Base-by-base conservation (phyloP, 2,329 filamentous ascomycete species). In the Botryosphaeria agaves region DNA sequence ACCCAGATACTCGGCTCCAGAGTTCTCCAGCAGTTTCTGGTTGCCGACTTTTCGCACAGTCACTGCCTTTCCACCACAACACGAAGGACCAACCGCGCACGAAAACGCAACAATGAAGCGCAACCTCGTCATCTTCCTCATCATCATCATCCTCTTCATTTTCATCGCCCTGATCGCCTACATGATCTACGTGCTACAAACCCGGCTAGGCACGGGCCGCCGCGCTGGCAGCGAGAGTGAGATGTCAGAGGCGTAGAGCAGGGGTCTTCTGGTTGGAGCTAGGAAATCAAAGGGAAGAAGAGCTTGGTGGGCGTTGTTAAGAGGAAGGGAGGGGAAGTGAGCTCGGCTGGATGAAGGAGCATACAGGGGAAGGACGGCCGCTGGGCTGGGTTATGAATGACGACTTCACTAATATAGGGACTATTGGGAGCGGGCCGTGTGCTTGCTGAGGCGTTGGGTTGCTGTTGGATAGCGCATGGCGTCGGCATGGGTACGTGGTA, bases 81-180 rank as follows among this genome's bases (percentile, higher is more conserved):
- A n/a, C n/a, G n/a, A n/a, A n/a, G n/a, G n/a, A n/a, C n/a, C n/a
- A n/a, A n/a, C n/a, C n/a, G n/a, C n/a, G n/a, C n/a, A n/a, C n/a
- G n/a, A n/a, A n/a, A n/a, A n/a, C n/a, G 28, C 36, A 38, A 56
- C 30, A 27, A 64, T 64, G 60, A 49, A 61, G 47, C 57, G 59
- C 48, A 64, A 64, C 49, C 49, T 64, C 38, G 59, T 61, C 51
- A 61, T 64, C 50, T 60, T 60, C 48, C 49, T 62, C 42, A 64
- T 64, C 47, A 56, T 64, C 46, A 53, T 64, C 41, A 55, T 64
- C 46, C 60, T 64, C 42, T 62, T 64, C 52, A 51, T 63, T 43
- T 50, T 63, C 30, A 56, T 64, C 31, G 56, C 55, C 18, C 43
- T 59, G 17, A 59, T 64, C 46, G 61, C 52, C 27, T 63, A 62